These are phyloP conservation scores for Aegilops bicornis DNA, from an alignment of 176 grass and related monocot genomes.

Conservation along the genomic window DNA sequence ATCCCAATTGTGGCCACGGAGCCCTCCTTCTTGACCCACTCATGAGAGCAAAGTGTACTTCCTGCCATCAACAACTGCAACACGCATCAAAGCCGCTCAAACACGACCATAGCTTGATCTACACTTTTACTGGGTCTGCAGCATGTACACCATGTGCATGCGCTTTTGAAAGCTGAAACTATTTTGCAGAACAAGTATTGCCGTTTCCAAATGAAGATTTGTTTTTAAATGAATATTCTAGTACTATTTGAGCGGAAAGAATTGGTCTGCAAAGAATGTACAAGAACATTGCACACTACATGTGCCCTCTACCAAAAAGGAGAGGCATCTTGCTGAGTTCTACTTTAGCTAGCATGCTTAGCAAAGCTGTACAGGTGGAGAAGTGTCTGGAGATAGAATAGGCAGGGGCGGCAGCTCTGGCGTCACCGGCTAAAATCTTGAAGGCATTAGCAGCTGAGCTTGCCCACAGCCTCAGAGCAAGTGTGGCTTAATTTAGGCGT, in stretches of 20 bases:
- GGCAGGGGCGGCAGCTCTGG: conserved; percentile 33
- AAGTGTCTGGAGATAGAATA: conserved; percentile 62
- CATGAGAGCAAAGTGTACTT: conserved; percentile 56
- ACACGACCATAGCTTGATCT: background rate
- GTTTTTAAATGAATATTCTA: too few relatives aligned
- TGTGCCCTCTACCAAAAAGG: conserved; percentile 8
- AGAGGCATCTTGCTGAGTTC: conserved; percentile 17
- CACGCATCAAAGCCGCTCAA: background rate
- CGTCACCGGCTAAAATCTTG: conserved; percentile 41
- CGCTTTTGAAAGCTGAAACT: background rate
- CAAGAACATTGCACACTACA: background rate
- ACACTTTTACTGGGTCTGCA: background rate
- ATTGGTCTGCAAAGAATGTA: background rate
- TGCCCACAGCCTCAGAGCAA: conserved; percentile 60
- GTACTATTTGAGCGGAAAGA: background rate
- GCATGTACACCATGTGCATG: background rate
- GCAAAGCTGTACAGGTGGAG: conserved; percentile 41
- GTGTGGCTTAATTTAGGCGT: conserved; percentile 7
- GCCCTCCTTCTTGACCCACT: conserved; percentile 68
- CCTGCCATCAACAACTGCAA: conserved; percentile 56
- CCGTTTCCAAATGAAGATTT: background rate
- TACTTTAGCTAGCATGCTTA: conserved; percentile 27
- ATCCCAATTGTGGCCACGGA: conserved; percentile 80
- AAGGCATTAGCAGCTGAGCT: conserved; percentile 45
- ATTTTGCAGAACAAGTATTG: background rate